Percentiles rank a stretch among this genome's conserved stretches.
phyloP scores from a whole-genome alignment of 768 basidiomycete genomes.

The Tulasnella sp. region DNA sequence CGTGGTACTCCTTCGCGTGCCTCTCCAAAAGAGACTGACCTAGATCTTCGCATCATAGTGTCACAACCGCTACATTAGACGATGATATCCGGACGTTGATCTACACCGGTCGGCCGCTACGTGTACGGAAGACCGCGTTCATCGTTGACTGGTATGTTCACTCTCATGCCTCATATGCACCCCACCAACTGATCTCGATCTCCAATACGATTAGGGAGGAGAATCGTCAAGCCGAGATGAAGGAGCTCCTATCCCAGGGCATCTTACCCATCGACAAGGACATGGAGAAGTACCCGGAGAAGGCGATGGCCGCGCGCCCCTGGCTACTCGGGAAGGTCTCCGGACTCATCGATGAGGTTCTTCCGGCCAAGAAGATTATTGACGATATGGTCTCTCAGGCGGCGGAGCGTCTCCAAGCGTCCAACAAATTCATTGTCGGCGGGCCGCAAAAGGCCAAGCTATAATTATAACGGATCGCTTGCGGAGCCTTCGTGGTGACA shows the following conservation, averaged over 20 bases:
- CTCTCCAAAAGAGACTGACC: not conserved
- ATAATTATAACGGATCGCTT: no score
- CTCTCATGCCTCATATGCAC: not conserved
- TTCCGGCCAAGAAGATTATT: slow-evolving; percentile 74
- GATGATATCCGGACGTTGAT: slow-evolving; percentile 80
- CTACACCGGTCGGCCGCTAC: slow-evolving; percentile 79
- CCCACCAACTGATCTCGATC: not conserved
- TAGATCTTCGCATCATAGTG: not conserved
- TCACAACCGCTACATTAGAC: slow-evolving; percentile 15
- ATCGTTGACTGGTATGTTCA: slow-evolving; percentile 63
- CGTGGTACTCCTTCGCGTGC: not conserved
- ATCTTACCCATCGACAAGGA: slow-evolving; percentile 66
- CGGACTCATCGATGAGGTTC: slow-evolving; percentile 46
- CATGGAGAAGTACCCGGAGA: slow-evolving; percentile 71
- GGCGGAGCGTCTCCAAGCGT: slow-evolving; percentile 40
- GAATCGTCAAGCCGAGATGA: slow-evolving; percentile 72
- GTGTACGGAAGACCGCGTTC: slow-evolving; percentile 76
- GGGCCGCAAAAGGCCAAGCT: slow-evolving; percentile 22
- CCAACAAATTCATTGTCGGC: slow-evolving; percentile 15
- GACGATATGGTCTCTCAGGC: slow-evolving; percentile 75
- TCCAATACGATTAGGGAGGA: slow-evolving; percentile 50
- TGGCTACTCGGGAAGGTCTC: slow-evolving; percentile 85
- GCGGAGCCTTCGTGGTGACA: no score
- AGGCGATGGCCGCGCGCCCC: slow-evolving; percentile 48
- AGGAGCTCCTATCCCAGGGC: slow-evolving; percentile 72